These are phyloP conservation scores for Pterocarpus macrocarpus DNA, from an alignment of 306 rosid genomes.

Conservation along the genomic window DNA sequence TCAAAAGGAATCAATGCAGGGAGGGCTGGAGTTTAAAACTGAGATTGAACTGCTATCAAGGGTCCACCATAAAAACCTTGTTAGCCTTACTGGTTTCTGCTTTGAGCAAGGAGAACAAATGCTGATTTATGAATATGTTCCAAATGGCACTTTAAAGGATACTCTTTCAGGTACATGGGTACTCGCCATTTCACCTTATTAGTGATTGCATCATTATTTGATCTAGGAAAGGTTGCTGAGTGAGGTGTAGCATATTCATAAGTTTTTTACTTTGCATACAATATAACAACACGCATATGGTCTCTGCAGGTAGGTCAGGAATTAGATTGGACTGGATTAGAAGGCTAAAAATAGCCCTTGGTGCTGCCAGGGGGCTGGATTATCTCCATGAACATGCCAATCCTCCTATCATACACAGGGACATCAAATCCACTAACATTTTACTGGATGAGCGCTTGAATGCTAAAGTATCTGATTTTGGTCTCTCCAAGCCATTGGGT, in stretches of 20 bases:
- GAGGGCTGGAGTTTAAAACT: slow-evolving; percentile 69
- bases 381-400: slow-evolving; percentile 83
- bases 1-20: slow-evolving; percentile 67
- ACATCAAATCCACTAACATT: slow-evolving; percentile 83
- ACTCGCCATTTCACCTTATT: neutral
- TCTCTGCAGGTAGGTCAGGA: slow-evolving; percentile 64
- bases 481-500: slow-evolving; percentile 74
- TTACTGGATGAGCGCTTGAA: slow-evolving; percentile 68
- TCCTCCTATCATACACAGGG: slow-evolving; percentile 87
- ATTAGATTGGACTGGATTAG: slow-evolving; percentile 75
- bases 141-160: slow-evolving; percentile 75
- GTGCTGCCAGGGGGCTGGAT: slow-evolving; percentile 81
- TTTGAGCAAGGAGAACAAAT: slow-evolving; percentile 82
- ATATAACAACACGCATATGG: neutral
- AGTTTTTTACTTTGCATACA: neutral
- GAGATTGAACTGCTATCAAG: slow-evolving; percentile 92
- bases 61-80: slow-evolving; percentile 86
- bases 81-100: slow-evolving; percentile 75
- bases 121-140: slow-evolving; percentile 72
- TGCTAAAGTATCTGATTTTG: slow-evolving; percentile 89
- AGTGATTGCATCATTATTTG: neutral
- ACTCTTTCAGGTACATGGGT: slow-evolving; percentile 63
- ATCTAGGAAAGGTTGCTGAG: neutral
- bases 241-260: neutral
- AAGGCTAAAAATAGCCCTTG: slow-evolving; percentile 68